Evolutionary conservation across 805 yeast species (phyloP), one percentile per base, ranked within the genome.

Genomic region (Pichia kluyveri): DNA sequence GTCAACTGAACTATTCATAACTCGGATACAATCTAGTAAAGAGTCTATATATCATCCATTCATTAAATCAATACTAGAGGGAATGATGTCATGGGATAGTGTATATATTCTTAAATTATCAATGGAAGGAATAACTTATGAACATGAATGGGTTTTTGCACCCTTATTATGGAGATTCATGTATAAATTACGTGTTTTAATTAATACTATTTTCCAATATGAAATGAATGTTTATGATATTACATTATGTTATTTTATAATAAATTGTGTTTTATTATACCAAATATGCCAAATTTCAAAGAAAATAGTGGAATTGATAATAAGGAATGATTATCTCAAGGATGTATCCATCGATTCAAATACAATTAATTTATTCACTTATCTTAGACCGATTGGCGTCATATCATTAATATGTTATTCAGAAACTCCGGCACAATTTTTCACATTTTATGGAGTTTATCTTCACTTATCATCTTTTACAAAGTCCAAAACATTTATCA

Each of bases 61-160:
- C 34, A 14, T 10, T 42, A 52, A 30, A 3, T 40, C 56, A n/a
- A 42, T 79, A 1, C 58, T 79, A 45, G 70, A 75, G 45, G 79
- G 76, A 47, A 69, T 87, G 5, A 67, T 86, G 27, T 73, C 81
- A 4, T 91, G 98, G 98, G 99, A 91, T 62, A 73, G 82, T 1
- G 93, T 89, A 0, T 89, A 82, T 63, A 89, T 85, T 58, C 62
- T 76, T 15, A 78, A 80, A 41, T 61, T 82, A 47, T 77, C 85
- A 34, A 60, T 64, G 10, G 62, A 74, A 15, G 79, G 74, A 0
- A 66, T 71, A 2, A 61, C 67, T n/a, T 90, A 72, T 63, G 98
- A 91, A 64, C 96, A 91, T 62, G 95, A 89, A 65, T 85, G 79
- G 73, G 97, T 95, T 5, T 91, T 87, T 61, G 80, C 95, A 28